Evolutionary conservation across 495 filamentous ascomycete species (phyloP), one percentile per base, ranked within the genome.

Genomic region (Aspergillus avenaceus): DNA sequence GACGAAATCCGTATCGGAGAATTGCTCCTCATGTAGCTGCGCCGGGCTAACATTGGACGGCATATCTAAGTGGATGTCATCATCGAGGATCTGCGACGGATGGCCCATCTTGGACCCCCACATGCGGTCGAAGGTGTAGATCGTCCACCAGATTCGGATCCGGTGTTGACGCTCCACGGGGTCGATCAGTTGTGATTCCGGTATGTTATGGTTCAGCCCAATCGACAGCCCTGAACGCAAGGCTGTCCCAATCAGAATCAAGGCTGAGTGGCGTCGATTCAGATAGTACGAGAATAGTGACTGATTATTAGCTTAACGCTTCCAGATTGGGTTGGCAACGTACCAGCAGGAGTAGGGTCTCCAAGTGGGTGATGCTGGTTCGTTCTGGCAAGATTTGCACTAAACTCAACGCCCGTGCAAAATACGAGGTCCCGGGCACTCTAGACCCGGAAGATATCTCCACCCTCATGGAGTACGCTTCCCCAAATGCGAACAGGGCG

Each of bases 81-180:
- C 72, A 44, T 76, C 72, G 26, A 66, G 64, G 24, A 76, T 72
- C 51, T 74, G 68, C 54, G 70, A 63, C 3, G 71, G 71, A 1
- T 73, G 60, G 5, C 72, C 72, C 65, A 74, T 72, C 34, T 71
- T 74, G 8, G 71, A 73, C 14, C 66, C 68, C 71, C 70, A 74
- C 67, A 73, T 72, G 25, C 71, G 66, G 45, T 76, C 71, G 46
- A 76, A 74, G 26, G 72, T 72, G 52, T 76, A 76, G 37, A 74
- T 70, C 18, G 71, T 73, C 71, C 71, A 74, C 71, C 71, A 74
- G 22, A 74, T 68, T 29, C 69, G 57, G 23, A 74, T 61, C 8
- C 72, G 71, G 38, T 76, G 72, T 45, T 76, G 68, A 13, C 71
- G 64, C 43, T 72, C 69, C 0, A 70, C 64, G 0, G 70, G 65